Conservation (phyloP, 768 basidiomycete genomes). For the Kwoniella sp. region DNA sequence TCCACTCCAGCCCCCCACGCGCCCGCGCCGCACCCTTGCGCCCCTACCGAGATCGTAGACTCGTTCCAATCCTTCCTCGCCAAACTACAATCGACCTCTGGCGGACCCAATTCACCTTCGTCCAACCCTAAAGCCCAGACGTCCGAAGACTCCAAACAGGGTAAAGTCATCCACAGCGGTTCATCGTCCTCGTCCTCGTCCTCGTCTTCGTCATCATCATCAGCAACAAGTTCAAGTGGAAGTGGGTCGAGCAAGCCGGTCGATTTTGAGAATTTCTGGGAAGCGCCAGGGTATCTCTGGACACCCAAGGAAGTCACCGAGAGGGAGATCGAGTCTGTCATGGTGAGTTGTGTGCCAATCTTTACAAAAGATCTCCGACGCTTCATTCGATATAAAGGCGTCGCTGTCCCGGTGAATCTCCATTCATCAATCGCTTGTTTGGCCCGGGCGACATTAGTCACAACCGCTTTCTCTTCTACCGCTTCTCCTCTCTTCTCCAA, state of each 20-base stretch:
- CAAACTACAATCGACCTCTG: slow-evolving; percentile 50
- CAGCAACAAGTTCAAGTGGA: not conserved
- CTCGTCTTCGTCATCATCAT: slow-evolving; percentile 9
- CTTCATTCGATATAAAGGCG: not conserved
- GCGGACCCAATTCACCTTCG: slow-evolving; percentile 29
- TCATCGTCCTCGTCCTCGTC: not conserved
- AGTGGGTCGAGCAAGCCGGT: slow-evolving; percentile 32
- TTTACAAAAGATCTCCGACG: not conserved
- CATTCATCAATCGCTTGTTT: no score
- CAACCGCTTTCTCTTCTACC: no score
- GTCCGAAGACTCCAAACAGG: slow-evolving; percentile 19
- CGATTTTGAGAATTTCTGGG: slow-evolving; percentile 55
- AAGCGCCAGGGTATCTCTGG: slow-evolving; percentile 53
- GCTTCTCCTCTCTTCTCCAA: no score
- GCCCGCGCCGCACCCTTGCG: slow-evolving; percentile 53
- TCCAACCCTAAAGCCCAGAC: slow-evolving; percentile 46
- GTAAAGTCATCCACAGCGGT: slow-evolving; percentile 9
- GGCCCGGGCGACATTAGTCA: no score
- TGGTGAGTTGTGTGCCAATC: slow-evolving; percentile 49
- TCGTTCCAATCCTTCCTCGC: slow-evolving; percentile 54
- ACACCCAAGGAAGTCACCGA: slow-evolving; percentile 46
- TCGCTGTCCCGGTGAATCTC: no score
- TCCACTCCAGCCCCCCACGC: slow-evolving; percentile 48
- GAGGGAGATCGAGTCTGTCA: slow-evolving; percentile 55
- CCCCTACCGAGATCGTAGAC: slow-evolving; percentile 51